Evolutionary conservation across 2,329 filamentous ascomycete genomes (phyloP), one percentile per base, ranked within the genome.

Genomic region (Alternaria infectoria): DNA sequence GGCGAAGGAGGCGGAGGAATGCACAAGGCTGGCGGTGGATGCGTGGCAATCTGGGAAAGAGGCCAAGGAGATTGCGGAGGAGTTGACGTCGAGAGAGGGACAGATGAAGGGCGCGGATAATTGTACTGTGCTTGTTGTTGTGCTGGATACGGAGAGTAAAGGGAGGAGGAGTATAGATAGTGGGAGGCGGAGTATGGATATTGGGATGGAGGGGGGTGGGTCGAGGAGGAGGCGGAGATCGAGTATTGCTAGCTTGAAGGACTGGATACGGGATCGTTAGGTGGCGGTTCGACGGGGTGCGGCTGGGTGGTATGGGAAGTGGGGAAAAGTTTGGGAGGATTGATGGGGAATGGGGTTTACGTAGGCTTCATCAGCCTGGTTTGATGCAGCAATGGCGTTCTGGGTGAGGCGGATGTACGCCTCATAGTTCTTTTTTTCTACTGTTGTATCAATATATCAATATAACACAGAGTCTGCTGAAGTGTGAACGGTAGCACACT

Each of bases 111-210:
- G 57, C 6, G 70, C 72, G 6, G 72, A 74, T 26, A 74, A 74
- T 25, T 72, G 70, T 15, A 73, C 72, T 2, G 67, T 74, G 3
- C 13, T 73, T 5, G 54, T 74, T 6, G 61, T 74, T 6, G 64
- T 69, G 8, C 47, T 70, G 5, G 68, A 70, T 28, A 69, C 68
- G 11, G 64, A 66, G 21, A 44, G 44, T 13, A 67, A 66, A 5
- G 59, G 64, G 1, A 23, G 59, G 12, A 61, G 68, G 46, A 65
- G 66, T 26, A 51, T 64, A 17, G 62, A 67, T 21, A 57, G 62
- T 11, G 56, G 59, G 12, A 59, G 65, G 15, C 25, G 51, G 17
- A 65, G 65, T 44, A 49, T 67, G 11, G 62, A 65, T 10, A 43
- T 67, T 3, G 60, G 49, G 13, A 21, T 23, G 3, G 62, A 65